phyloP scores from a whole-genome alignment of 257 asterid genomes.

The Ilex asprella region DNA sequence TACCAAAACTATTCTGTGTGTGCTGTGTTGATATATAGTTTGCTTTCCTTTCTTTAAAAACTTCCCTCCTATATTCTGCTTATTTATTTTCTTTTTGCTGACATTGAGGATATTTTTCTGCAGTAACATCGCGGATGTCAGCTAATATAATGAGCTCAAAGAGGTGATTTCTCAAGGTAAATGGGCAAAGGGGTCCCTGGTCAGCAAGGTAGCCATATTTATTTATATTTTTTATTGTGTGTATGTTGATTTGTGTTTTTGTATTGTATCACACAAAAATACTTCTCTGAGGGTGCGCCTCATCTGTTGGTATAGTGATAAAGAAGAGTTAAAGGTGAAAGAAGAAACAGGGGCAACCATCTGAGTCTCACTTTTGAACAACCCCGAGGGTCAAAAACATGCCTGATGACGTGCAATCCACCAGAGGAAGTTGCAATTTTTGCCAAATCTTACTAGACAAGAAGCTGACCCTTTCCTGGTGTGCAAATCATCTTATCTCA shows the following conservation, averaged over 20 bases:
- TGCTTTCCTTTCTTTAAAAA: background rate
- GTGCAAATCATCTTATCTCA: too few species aligned
- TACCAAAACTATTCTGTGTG: too few species aligned
- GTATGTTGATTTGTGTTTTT: background rate
- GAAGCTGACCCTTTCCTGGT: background rate
- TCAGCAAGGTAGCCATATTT: constrained; percentile 62
- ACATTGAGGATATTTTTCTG: constrained; percentile 11
- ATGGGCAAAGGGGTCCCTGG: constrained; percentile 99
- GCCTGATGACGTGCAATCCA: constrained; percentile 83
- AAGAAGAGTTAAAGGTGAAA: constrained; percentile 76
- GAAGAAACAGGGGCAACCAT: constrained; percentile 96
- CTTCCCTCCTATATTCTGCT: too few species aligned
- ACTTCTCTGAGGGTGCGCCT: too few species aligned
- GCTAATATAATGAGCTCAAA: constrained; percentile 77
- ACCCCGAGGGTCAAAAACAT: constrained; percentile 61
- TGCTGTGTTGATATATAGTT: background rate
- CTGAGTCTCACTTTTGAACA: constrained; percentile 92
- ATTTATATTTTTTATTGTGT: background rate
- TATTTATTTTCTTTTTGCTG: constrained; percentile 16
- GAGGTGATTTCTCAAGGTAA: constrained; percentile 87
- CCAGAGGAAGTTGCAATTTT: constrained; percentile 93
- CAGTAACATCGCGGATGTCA: constrained; percentile 88
- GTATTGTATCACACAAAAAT: too few species aligned
- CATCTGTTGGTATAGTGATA: constrained; percentile 40
- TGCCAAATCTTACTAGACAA: constrained; percentile 73